phyloP scores from a whole-genome alignment of 495 filamentous ascomycete genomes.

The Aspergillus bertholletiae region DNA sequence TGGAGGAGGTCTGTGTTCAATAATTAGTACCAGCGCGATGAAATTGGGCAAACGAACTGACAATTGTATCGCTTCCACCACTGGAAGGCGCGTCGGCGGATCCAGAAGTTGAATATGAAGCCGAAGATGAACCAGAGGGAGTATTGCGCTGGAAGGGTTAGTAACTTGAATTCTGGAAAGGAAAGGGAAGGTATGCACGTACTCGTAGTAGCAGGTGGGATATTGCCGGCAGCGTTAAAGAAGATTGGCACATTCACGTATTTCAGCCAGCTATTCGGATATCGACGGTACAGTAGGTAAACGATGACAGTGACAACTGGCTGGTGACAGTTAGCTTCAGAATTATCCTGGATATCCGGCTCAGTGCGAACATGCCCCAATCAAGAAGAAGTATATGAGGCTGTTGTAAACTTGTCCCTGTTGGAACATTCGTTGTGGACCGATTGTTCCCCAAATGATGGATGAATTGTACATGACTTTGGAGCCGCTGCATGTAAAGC shows the following conservation, averaged over 20 bases:
- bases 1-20: conserved; percentile 48
- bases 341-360: too few relatives aligned
- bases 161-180: background rate
- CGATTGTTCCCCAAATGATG: conserved; percentile 44
- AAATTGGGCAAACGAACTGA: background rate
- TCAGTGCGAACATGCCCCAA: conserved; percentile 21
- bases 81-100: conserved; percentile 51
- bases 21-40: background rate
- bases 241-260: conserved; percentile 44
- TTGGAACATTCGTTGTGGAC: conserved; percentile 39
- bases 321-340: conserved; percentile 2
- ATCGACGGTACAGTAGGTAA: conserved; percentile 33
- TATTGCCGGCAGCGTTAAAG: conserved; percentile 36
- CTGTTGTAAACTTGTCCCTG: conserved; percentile 28
- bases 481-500: conserved; percentile 51
- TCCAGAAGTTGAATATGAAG: conserved; percentile 55
- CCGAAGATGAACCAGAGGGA: conserved; percentile 58
- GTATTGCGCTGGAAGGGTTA: conserved; percentile 21
- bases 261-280: conserved; percentile 31
- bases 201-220: conserved; percentile 39
- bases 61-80: conserved; percentile 71
- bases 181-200: background rate
- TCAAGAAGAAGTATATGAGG: conserved; percentile 41
- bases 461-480: conserved; percentile 49
- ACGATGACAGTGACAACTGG: conserved; percentile 25